These are phyloP conservation scores for Chloranthus sessilifolius DNA, from an alignment of 164 flowering plant species.

Conservation along the genomic window DNA sequence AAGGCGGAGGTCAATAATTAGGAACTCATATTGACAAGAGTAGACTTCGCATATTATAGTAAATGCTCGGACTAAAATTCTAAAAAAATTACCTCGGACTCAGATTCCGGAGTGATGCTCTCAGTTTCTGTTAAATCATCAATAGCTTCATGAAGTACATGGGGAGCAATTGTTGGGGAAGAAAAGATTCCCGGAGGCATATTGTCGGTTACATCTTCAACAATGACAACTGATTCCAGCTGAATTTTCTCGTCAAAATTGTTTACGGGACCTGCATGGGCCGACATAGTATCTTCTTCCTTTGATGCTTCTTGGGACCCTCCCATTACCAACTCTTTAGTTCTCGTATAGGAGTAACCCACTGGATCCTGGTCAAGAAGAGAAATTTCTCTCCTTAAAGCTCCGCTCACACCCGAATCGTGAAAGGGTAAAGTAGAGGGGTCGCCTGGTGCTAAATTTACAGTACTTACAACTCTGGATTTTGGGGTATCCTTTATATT, in stretches of 20 bases:
- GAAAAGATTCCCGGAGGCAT: constrained; percentile 23
- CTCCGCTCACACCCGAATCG: constrained; percentile 18
- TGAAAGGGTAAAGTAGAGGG: constrained; percentile 16
- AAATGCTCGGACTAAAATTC: too few relatives aligned
- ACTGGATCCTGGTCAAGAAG: constrained; percentile 22
- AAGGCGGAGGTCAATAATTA: not conserved
- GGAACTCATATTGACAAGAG: not conserved
- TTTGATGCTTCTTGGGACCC: constrained; percentile 7
- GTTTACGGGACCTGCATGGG: constrained; percentile 17
- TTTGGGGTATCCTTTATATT: constrained; percentile 13
- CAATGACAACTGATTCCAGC: constrained; percentile 26
- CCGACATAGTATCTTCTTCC: constrained; percentile 13
- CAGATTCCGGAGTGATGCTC: constrained; percentile 22
- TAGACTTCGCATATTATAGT: not conserved
- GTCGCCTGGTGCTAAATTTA: constrained; percentile 14
- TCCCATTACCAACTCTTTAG: constrained; percentile 5
- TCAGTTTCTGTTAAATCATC: constrained; percentile 26
- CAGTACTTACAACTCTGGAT: constrained; percentile 10
- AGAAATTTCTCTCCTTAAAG: constrained; percentile 21
- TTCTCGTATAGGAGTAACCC: constrained; percentile 7
- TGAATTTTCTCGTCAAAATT: constrained; percentile 14
- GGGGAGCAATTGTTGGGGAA: constrained; percentile 25
- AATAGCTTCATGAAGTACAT: constrained; percentile 23
- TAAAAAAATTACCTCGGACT: constrained; percentile 38
- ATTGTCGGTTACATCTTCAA: constrained; percentile 53